phyloP scores from a whole-genome alignment of 306 rosid genomes.

The Quercus alba region DNA sequence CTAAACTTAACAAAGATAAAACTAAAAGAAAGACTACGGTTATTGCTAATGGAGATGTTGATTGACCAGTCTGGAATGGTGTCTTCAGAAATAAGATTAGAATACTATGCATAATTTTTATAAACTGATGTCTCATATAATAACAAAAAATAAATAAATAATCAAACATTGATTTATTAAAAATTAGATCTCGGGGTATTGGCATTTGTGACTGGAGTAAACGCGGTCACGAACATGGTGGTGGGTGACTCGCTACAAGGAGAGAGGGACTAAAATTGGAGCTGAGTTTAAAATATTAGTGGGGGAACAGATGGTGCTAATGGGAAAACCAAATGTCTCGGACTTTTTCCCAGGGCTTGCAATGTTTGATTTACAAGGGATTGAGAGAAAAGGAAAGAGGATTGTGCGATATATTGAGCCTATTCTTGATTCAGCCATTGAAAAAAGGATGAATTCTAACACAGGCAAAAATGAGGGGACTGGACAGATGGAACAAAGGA shows the following conservation, averaged over 20 bases:
- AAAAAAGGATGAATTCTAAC: not conserved
- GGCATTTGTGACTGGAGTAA: not conserved
- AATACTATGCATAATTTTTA: too few species aligned
- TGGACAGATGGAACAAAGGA: not conserved
- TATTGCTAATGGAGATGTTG: too few species aligned
- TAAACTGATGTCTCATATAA: too few species aligned
- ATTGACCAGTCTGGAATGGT: too few species aligned
- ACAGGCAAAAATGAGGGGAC: not conserved
- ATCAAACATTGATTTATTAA: too few species aligned
- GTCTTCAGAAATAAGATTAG: too few species aligned
- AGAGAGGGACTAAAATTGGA: not conserved
- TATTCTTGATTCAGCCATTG: slow-evolving; percentile 13
- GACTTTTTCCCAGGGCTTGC: slow-evolving; percentile 31
- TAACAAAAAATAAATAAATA: too few species aligned
- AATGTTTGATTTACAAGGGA: slow-evolving; percentile 28
- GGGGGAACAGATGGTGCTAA: not conserved
- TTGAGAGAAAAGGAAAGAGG: slow-evolving; percentile 13
- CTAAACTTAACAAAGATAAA: too few species aligned
- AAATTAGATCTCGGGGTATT: not conserved
- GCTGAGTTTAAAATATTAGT: not conserved
- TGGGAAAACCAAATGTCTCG: slow-evolving; percentile 27
- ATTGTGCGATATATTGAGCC: not conserved
- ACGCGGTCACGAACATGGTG: slow-evolving; percentile 3
- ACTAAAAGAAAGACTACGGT: too few species aligned
- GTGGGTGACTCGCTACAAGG: slow-evolving; percentile 9